Evolutionary conservation across 768 basidiomycete species (phyloP).

Genomic region (Hydnomerulius pinastri): DNA sequence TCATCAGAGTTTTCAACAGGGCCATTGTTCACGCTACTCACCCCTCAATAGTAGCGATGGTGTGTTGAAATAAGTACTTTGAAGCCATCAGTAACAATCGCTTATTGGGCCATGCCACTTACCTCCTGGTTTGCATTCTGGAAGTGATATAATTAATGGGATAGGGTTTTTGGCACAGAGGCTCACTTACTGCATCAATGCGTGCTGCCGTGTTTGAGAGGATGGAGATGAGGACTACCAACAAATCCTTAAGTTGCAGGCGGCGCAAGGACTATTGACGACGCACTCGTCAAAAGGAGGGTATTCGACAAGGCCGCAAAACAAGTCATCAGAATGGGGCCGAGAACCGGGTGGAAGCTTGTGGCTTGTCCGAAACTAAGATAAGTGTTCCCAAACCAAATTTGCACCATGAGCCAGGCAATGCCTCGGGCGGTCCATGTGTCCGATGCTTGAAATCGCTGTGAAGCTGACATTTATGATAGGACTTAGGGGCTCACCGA

Average conservation of each 20-base stretch:
- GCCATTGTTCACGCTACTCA: slow-evolving; percentile 29
- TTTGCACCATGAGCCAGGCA: slow-evolving; percentile 83
- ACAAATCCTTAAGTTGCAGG: slow-evolving; percentile 3
- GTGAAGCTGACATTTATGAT: slow-evolving; percentile 25
- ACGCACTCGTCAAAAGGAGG: slow-evolving; percentile 75
- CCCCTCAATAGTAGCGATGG: slow-evolving; percentile 89
- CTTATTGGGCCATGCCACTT: background rate
- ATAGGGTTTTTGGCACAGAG: background rate
- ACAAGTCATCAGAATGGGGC: slow-evolving; percentile 75
- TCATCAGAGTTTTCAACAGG: slow-evolving; percentile 5
- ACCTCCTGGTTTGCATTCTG: slow-evolving; percentile 67
- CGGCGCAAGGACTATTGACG: background rate
- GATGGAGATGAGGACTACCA: slow-evolving; percentile 80
- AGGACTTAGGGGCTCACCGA: slow-evolving; percentile 36
- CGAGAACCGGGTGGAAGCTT: slow-evolving; percentile 69
- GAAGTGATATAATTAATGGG: background rate
- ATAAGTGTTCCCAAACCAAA: slow-evolving; percentile 83
- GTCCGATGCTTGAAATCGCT: slow-evolving; percentile 27
- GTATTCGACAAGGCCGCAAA: slow-evolving; percentile 83
- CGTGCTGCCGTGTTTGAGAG: slow-evolving; percentile 87
- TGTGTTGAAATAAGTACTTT: slow-evolving; percentile 84
- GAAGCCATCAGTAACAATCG: slow-evolving; percentile 16
- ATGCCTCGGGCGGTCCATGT: slow-evolving; percentile 47
- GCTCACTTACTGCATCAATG: slow-evolving; percentile 56
- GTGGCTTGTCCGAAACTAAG: slow-evolving; percentile 57